Percentiles rank a stretch among this genome's conserved stretches.
phyloP scores from a whole-genome alignment of 768 basidiomycete genomes.

The Paxillus involutus region DNA sequence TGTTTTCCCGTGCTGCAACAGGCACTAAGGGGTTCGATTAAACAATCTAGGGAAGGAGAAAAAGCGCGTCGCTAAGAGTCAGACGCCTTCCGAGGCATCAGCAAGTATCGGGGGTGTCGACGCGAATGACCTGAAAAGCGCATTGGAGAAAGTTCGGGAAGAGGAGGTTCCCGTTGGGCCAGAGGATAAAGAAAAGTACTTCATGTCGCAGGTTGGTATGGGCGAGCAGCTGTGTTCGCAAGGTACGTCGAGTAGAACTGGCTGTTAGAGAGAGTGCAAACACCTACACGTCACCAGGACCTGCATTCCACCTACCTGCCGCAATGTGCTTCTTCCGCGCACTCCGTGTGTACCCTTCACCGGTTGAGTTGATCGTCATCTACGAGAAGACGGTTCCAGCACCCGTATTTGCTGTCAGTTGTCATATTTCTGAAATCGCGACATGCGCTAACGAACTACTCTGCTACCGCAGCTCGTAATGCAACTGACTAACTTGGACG shows the following conservation, averaged over 20 bases:
- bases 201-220: constrained; percentile 84
- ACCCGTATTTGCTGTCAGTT: constrained; percentile 71
- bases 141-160: constrained; percentile 62
- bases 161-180: constrained; percentile 70
- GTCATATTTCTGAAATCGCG: not conserved
- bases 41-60: constrained; percentile 77
- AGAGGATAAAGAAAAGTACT: constrained; percentile 84
- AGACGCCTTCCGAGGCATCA: constrained; percentile 41
- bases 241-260: constrained; percentile 43
- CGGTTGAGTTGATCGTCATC: constrained; percentile 91
- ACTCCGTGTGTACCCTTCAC: constrained; percentile 90
- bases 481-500: constrained; percentile 86
- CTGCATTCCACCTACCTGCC: constrained; percentile 71
- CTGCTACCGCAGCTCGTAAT: constrained; percentile 54
- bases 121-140: constrained; percentile 57
- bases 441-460: constrained; percentile 6
- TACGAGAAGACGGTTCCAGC: constrained; percentile 90
- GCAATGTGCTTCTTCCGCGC: constrained; percentile 93
- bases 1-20: not conserved
- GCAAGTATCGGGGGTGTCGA: constrained; percentile 31
- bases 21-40: not conserved
- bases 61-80: constrained; percentile 79
- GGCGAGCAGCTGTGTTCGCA: constrained; percentile 81
- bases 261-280: not conserved
- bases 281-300: constrained; percentile 50